Evolutionary conservation across 176 grass and related monocot species (phyloP).

Genomic region (Oryza brachyantha): DNA sequence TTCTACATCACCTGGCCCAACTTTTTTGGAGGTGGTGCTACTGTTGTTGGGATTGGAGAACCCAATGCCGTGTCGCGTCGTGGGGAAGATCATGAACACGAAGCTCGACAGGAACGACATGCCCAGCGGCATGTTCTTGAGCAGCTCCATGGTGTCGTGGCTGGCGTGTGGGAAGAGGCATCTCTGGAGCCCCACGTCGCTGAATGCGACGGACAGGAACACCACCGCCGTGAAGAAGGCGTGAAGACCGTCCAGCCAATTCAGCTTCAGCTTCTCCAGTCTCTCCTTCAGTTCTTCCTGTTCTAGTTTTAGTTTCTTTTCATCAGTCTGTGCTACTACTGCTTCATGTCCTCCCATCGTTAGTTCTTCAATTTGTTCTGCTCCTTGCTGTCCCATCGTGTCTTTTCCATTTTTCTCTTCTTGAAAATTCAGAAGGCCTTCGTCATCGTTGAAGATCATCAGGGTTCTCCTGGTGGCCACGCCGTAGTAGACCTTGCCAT

Average conservation of each 20-base stretch:
- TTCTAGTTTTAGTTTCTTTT: too few species aligned
- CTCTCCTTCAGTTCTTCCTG: too few species aligned
- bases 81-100: slow-evolving; percentile 38
- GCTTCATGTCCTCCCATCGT: too few species aligned
- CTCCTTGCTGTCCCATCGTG: too few species aligned
- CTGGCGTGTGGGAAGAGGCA: slow-evolving; percentile 9
- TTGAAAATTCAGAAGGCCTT: too few species aligned
- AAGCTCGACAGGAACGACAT: slow-evolving; percentile 20
- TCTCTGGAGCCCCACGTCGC: slow-evolving; percentile 10
- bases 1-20: too few species aligned
- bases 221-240: slow-evolving; percentile 27
- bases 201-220: slow-evolving; percentile 34
- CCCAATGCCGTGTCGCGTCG: slow-evolving; percentile 17
- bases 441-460: too few species aligned
- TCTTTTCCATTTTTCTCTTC: too few species aligned
- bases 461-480: neutral
- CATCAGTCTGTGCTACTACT: too few species aligned
- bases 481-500: slow-evolving; percentile 53
- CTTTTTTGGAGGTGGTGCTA: too few species aligned
- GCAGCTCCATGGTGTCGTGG: neutral
- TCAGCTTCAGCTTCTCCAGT: neutral
- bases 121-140: slow-evolving; percentile 27
- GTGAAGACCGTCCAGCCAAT: slow-evolving; percentile 18
- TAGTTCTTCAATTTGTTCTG: too few species aligned
- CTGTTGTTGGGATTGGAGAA: too few species aligned